Base-by-base conservation (phyloP, 2,329 filamentous ascomycete species). In the Calonectria pauciramosa region DNA sequence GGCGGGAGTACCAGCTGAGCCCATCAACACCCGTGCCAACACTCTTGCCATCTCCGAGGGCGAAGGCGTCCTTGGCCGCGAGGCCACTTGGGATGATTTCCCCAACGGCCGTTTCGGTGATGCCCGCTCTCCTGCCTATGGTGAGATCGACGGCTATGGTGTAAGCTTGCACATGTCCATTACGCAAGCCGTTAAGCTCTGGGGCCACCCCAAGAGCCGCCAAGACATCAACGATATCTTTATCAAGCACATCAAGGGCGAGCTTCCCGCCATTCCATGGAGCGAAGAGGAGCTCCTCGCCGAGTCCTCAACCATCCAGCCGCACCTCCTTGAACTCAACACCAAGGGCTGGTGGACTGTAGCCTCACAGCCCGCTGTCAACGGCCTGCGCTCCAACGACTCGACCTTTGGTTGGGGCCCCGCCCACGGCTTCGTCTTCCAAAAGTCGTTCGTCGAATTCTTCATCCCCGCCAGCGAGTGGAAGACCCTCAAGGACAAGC, bases 31-130 rank as follows among this genome's bases (percentile, higher is more conserved):
- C 26, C 91, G 96, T 68, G 93, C 94, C 71, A 96, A 96, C 83
- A 97, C 95, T 0, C 90, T 99, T 13, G 95, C 96, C 34, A 98
- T 98, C 72, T 98, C 96, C 0, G 96, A 99, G 86, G 96, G 97
- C 8, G 94, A 98, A 82, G 97, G 96, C 30, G 91, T 94, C 4
- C 89, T 98, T 9, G 97, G 96, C 14, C 91, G 97, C 65, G 96
- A 99, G 88, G 97, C 97, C 41, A 99, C 97, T 0, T 99, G 97
- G 97, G 97, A 99, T 82, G 97, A 99, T 82, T 99, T 96, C 85
- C 96, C 96, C 76, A 99, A 99, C 87, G 97, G 96, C 34, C 92
- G 96, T 70, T 99, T 96, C 93, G 96, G 96, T 83, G 96, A 98
- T 82, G 95, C 96, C 6, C 92, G 96, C 68, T 98, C 96, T 3